Evolutionary conservation across 2,329 filamentous ascomycete genomes (phyloP).

Genomic region (Fusarium stilboides): DNA sequence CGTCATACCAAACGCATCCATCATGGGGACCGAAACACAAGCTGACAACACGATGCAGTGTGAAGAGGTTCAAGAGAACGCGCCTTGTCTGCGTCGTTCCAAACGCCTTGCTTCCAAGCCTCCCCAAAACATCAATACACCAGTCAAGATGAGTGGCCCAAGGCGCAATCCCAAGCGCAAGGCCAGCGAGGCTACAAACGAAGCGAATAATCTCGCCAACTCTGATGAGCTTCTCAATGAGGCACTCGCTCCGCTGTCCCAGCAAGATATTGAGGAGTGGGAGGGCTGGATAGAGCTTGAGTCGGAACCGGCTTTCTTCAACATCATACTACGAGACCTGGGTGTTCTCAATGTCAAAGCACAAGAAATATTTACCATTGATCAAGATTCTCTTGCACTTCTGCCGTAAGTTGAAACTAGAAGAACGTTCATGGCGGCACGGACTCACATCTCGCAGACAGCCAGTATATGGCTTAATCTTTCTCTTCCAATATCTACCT

Average conservation of each 20-base stretch:
- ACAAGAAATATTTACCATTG: conserved; percentile 82
- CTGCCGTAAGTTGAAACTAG: conserved; percentile 68
- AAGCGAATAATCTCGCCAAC: conserved; percentile 48
- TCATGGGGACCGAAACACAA: conserved; percentile 11
- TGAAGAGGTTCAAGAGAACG: background rate
- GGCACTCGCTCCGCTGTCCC: conserved; percentile 63
- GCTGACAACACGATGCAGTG: conserved; percentile 31
- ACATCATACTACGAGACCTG: conserved; percentile 83
- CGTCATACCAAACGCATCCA: background rate
- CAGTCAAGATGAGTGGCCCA: conserved; percentile 40
- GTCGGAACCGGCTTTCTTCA: conserved; percentile 92
- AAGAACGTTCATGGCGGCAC: background rate
- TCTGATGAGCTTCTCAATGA: conserved; percentile 62
- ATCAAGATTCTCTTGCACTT: conserved; percentile 73
- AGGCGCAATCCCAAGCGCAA: conserved; percentile 63
- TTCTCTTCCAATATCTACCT: conserved; percentile 82
- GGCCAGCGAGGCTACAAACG: conserved; percentile 55
- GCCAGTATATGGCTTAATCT: conserved; percentile 88
- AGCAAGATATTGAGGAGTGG: conserved; percentile 73
- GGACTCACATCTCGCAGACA: conserved; percentile 63
- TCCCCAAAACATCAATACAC: background rate
- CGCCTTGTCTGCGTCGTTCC: conserved; percentile 39
- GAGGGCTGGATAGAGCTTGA: conserved; percentile 87
- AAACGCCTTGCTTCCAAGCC: conserved; percentile 33
- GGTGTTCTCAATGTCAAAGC: conserved; percentile 82